Conservation (phyloP, 306 rosid species). For the Inga leiocalycina region DNA sequence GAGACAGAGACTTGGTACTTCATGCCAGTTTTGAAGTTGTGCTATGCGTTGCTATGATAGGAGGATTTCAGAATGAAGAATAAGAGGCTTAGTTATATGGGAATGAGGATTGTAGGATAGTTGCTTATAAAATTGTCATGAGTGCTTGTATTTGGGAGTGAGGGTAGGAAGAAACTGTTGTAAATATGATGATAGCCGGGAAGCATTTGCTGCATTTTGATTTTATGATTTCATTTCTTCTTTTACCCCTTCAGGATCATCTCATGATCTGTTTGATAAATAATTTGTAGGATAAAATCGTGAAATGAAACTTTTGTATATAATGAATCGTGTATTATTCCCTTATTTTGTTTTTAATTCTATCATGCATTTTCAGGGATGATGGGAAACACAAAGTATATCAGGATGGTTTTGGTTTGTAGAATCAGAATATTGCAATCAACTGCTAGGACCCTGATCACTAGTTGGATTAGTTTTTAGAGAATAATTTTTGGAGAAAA, state of each 20-base stretch:
- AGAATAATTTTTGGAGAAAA: no score
- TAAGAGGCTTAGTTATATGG: constrained; percentile 52
- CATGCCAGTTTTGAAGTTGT: constrained; percentile 96
- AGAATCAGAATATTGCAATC: not conserved
- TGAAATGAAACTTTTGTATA: constrained; percentile 56
- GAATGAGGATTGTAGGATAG: constrained; percentile 47
- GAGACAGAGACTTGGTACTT: constrained; percentile 98
- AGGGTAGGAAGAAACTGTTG: constrained; percentile 51
- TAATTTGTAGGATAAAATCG: constrained; percentile 64
- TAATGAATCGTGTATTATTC: constrained; percentile 35
- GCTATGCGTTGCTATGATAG: constrained; percentile 46
- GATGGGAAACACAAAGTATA: not conserved
- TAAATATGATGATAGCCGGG: constrained; percentile 60
- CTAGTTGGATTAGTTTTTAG: not conserved
- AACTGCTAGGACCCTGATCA: not conserved
- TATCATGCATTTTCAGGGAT: not conserved
- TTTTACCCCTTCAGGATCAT: constrained; percentile 21
- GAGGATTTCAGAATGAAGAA: constrained; percentile 37
- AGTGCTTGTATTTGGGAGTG: constrained; percentile 52
- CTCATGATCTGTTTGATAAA: constrained; percentile 70
- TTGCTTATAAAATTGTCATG: constrained; percentile 49
- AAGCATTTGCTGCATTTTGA: constrained; percentile 61
- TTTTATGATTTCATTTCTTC: constrained; percentile 34
- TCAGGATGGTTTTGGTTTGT: not conserved
- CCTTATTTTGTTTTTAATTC: not conserved